Evolutionary conservation across 371 early-diverging fungal genomes (phyloP), one percentile per base, ranked within the genome.

Genomic region (Apophysomyces ossiformis): DNA sequence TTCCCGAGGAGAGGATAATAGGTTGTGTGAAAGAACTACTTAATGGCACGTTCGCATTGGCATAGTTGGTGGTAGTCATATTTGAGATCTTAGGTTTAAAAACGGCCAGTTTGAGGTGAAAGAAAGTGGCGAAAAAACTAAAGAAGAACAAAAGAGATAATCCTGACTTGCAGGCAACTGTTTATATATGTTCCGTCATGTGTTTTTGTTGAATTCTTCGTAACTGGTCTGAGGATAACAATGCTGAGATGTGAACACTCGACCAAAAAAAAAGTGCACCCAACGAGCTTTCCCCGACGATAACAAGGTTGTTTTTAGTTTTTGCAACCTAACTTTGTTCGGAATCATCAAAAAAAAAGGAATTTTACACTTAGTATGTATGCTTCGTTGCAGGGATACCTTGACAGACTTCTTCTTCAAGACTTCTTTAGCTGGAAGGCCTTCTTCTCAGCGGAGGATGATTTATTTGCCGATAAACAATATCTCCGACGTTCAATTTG

Each of bases 221-320:
- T 50, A 50, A 21, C 54, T 50, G 54, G 54, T 50, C 54, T 50
- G 54, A 50, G 54, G 54, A 50, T 50, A 50, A 50, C 54, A 50
- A 50, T 21, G 54, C 54, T 50, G 54, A 50, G 54, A 50, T 50
- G 54, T 50, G 54, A 16, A 26, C 21, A 7, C 54, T 50, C 54
- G 21, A 50, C 54, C 54, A 21, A 50, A 50, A 50, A 50, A 47
- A 50, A 50, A 50, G 21, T 50, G 21, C 54, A 21, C 54, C 18
- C 54, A 50, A 21, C 54, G 54, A 18, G 54, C 54, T 50, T 50
- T 50, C 54, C 54, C 54, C 54, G 54, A 50, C 54, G 21, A 50
- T 50, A 26, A 50, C 54, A 50, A 50, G 54, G n/a, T 21, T 50
- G 54, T 50, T 50, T 50, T 50, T 9, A 26, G 54, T 18, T 50